Conservation (phyloP, 495 filamentous ascomycete genomes). For the Pseudotulostoma volvatum region DNA sequence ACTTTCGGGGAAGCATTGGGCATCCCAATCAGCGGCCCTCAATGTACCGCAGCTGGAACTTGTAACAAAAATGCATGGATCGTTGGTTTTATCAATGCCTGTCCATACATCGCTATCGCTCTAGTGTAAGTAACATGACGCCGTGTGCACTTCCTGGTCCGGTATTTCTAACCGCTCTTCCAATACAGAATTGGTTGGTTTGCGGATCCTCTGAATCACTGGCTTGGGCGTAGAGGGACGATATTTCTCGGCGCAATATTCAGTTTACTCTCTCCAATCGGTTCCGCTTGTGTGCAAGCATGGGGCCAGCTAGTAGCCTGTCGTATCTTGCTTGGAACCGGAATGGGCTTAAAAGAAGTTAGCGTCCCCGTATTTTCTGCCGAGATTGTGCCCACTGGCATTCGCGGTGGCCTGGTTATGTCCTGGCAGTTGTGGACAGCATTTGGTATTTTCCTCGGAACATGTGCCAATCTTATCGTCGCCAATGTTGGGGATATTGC, state of each 20-base stretch:
- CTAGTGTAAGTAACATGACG: constrained; percentile 16
- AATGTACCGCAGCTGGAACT: constrained; percentile 19
- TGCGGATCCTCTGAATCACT: constrained; percentile 53
- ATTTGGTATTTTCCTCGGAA: constrained; percentile 63
- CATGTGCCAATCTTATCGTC: constrained; percentile 53
- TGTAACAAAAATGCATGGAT: constrained; percentile 24
- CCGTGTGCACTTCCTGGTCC: neutral
- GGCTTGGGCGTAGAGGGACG: constrained; percentile 46
- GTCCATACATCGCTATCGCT: constrained; percentile 26
- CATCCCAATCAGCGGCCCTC: constrained; percentile 18
- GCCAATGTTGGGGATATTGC: constrained; percentile 35
- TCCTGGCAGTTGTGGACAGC: constrained; percentile 77
- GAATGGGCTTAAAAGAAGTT: constrained; percentile 44
- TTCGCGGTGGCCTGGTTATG: constrained; percentile 73
- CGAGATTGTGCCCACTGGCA: constrained; percentile 55
- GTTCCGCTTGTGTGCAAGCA: constrained; percentile 43
- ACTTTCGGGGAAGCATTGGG: constrained; percentile 40
- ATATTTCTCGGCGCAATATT: constrained; percentile 54
- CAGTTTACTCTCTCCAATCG: constrained; percentile 44
- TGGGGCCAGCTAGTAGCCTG: constrained; percentile 47
- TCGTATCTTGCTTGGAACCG: constrained; percentile 52
- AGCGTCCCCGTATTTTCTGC: constrained; percentile 60
- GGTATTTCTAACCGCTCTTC: neutral
- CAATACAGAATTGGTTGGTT: constrained; percentile 44
- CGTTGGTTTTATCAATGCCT: constrained; percentile 29